These are phyloP conservation scores for Luffa acutangula DNA, from an alignment of 306 rosid species.

Conservation along the genomic window DNA sequence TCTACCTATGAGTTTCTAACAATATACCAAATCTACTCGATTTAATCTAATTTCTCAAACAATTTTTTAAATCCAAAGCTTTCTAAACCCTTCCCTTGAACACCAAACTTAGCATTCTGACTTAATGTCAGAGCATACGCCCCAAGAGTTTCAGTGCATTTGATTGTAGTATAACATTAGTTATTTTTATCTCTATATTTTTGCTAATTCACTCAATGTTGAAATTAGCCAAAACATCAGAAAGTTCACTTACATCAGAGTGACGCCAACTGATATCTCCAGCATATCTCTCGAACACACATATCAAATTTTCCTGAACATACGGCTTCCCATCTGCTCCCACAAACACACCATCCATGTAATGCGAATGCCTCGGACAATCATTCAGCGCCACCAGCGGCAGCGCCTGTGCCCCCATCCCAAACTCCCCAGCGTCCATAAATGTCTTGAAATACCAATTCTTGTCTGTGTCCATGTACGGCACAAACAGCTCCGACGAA, in stretches of 20 bases:
- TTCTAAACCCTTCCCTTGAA: too few species aligned
- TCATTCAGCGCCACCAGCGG: conserved; percentile 78
- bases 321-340: conserved; percentile 65
- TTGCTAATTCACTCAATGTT: too few species aligned
- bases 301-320: conserved; percentile 54
- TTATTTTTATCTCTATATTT: too few species aligned
- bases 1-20: too few species aligned
- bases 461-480: conserved; percentile 78
- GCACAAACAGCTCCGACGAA: conserved; percentile 69
- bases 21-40: too few species aligned
- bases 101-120: too few species aligned
- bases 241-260: conserved; percentile 15
- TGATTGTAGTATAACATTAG: too few species aligned
- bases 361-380: conserved; percentile 64
- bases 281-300: conserved; percentile 65
- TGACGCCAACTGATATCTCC: conserved; percentile 90
- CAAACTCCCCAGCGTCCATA: conserved; percentile 89
- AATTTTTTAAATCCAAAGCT: too few species aligned
- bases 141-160: too few species aligned
- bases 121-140: too few species aligned
- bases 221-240: too few species aligned
- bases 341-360: conserved; percentile 61
- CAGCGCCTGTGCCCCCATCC: conserved; percentile 66
- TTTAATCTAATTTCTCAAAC: too few species aligned
- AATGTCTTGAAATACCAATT: conserved; percentile 88